Evolutionary conservation across 805 yeast genomes (phyloP).

Genomic region (Nakazawaea populi): DNA sequence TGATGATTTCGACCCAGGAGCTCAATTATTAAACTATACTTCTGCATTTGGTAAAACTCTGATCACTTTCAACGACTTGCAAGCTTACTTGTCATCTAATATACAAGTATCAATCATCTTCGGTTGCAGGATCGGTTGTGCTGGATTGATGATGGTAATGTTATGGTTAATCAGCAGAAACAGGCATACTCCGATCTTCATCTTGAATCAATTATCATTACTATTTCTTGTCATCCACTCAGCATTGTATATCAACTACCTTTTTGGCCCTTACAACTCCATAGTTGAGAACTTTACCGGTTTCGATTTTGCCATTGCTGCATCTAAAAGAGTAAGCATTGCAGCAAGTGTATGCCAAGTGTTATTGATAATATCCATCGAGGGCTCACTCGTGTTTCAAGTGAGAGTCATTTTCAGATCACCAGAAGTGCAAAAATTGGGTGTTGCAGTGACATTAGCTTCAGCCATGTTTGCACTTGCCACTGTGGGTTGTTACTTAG

Average conservation of each 20-base stretch:
- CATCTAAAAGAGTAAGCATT: constrained; percentile 43
- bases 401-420: constrained; percentile 61
- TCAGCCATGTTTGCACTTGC: constrained; percentile 43
- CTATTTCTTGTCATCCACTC: constrained; percentile 53
- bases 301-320: constrained; percentile 31
- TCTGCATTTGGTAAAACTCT: constrained; percentile 33
- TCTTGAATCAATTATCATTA: constrained; percentile 63
- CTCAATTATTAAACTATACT: constrained; percentile 31
- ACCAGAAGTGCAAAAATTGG: constrained; percentile 40
- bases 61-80: constrained; percentile 36
- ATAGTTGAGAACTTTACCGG: constrained; percentile 41
- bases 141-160: constrained; percentile 37
- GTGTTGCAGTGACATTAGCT: constrained; percentile 30
- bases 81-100: constrained; percentile 26
- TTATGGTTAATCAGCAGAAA: constrained; percentile 45
- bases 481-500: constrained; percentile 54
- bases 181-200: constrained; percentile 62
- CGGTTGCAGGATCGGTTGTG: constrained; percentile 57
- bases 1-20: constrained; percentile 17
- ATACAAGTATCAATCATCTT: constrained; percentile 38
- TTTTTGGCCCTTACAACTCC: constrained; percentile 46
- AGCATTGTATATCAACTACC: constrained; percentile 48
- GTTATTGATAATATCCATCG: constrained; percentile 54
- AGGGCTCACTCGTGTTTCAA: constrained; percentile 66
- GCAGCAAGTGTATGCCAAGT: constrained; percentile 59